Percentiles rank a stretch among this genome's conserved stretches.
phyloP scores from a whole-genome alignment of 2,329 filamentous ascomycete species.

The Penicillium sp. region DNA sequence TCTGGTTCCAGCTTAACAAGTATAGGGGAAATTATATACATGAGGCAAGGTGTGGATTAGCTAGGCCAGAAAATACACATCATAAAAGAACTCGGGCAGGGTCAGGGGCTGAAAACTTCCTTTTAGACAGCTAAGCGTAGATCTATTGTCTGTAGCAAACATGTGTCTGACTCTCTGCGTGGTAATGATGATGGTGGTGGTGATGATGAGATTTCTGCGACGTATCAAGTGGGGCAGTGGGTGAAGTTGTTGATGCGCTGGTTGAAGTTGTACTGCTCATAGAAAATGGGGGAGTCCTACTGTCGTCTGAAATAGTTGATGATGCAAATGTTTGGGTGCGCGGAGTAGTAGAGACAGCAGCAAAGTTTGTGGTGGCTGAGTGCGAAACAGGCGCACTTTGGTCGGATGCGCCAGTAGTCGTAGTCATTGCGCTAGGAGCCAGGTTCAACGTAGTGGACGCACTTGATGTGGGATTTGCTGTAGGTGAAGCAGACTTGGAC shows the following conservation, averaged over 20 bases:
- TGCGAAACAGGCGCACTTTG: background rate
- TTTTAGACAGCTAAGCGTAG: background rate
- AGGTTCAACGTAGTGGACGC: background rate
- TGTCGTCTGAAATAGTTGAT: background rate
- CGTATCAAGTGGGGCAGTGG: background rate
- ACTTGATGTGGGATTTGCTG: background rate
- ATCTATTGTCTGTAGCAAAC: background rate
- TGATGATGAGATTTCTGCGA: background rate
- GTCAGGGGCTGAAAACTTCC: background rate
- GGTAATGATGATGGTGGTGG: background rate
- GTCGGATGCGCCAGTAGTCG: background rate
- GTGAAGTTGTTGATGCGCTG: background rate
- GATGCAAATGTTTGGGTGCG: background rate
- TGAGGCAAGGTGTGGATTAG: too few species aligned
- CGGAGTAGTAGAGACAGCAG: background rate
- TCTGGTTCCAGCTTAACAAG: background rate
- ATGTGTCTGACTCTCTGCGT: background rate
- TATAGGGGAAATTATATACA: background rate
- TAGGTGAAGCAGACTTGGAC: background rate
- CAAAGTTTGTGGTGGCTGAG: background rate
- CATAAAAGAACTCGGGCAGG: background rate
- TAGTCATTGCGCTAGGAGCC: background rate
- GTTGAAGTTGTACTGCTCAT: background rate
- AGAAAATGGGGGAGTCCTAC: background rate
- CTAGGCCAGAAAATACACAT: background rate